A percentile compares a stretch with the other conserved stretches of the same genome.
Evolutionary conservation across 495 filamentous ascomycete species (phyloP).

Genomic region (Tetracladium setigerum): DNA sequence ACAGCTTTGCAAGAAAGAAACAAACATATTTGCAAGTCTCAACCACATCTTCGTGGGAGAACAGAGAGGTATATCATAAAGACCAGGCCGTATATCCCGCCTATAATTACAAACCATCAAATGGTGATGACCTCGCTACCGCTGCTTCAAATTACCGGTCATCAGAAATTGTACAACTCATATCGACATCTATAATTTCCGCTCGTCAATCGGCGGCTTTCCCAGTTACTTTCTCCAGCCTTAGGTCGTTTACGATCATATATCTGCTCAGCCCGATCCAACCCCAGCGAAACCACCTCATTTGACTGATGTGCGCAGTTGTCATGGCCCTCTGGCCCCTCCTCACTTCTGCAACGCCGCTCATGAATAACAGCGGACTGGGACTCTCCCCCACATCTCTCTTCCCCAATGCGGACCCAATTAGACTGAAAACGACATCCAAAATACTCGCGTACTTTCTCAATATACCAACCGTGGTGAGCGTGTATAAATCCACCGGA

Average conservation of each 20-base stretch:
- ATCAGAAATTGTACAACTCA: too few species aligned
- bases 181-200: too few species aligned
- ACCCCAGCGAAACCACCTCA: constrained; percentile 96
- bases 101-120: too few species aligned
- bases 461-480: constrained; percentile 57
- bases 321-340: constrained; percentile 81
- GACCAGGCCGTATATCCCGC: too few species aligned
- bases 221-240: constrained; percentile 44
- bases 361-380: constrained; percentile 60
- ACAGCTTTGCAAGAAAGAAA: too few species aligned
- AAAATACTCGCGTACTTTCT: constrained; percentile 77
- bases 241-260: constrained; percentile 91
- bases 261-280: constrained; percentile 90
- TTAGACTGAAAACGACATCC: constrained; percentile 62
- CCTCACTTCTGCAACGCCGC: constrained; percentile 48
- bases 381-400: constrained; percentile 35
- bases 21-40: too few species aligned
- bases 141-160: too few species aligned
- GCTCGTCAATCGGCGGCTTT: too few species aligned
- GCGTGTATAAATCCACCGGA: constrained; percentile 76
- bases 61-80: too few species aligned
- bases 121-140: too few species aligned
- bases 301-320: constrained; percentile 83
- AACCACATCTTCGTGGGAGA: too few species aligned
- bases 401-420: constrained; percentile 31